These are phyloP conservation scores for Alternaria infectoria DNA, from an alignment of 2,329 filamentous ascomycete species.

Conservation along the genomic window DNA sequence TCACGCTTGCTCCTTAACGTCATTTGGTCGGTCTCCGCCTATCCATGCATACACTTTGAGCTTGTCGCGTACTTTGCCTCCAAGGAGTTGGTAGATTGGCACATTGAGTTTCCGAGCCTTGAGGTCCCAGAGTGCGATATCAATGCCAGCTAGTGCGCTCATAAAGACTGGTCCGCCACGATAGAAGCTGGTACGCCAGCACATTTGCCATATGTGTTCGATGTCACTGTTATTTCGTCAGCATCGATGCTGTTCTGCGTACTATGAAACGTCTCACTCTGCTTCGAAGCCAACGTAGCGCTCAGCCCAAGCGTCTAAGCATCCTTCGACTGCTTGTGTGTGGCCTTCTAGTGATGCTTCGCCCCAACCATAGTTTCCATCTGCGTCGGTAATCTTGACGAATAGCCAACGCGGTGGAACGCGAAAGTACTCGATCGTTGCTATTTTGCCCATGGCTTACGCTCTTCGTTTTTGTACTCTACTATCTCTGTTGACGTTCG, in stretches of 20 bases:
- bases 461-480: not conserved
- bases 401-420: conserved; percentile 79
- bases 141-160: conserved; percentile 77
- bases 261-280: conserved; percentile 58
- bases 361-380: conserved; percentile 72
- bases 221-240: conserved; percentile 63
- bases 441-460: conserved; percentile 66
- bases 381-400: conserved; percentile 75
- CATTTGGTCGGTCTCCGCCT: conserved; percentile 72
- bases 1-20: conserved; percentile 69
- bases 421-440: conserved; percentile 73
- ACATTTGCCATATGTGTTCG: conserved; percentile 79
- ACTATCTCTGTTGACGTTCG: not conserved
- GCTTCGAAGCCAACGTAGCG: conserved; percentile 72
- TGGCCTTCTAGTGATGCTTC: conserved; percentile 78
- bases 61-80: conserved; percentile 74
- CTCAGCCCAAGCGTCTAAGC: conserved; percentile 69
- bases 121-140: conserved; percentile 81
- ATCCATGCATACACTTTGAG: conserved; percentile 81
- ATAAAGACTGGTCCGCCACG: conserved; percentile 80
- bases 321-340: conserved; percentile 75
- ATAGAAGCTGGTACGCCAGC: conserved; percentile 75
- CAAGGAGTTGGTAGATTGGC: conserved; percentile 75
- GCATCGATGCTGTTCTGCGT: not conserved
- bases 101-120: conserved; percentile 70